Conservation (phyloP, 2,329 filamentous ascomycete species). For the Sclerotinia spermophila region DNA sequence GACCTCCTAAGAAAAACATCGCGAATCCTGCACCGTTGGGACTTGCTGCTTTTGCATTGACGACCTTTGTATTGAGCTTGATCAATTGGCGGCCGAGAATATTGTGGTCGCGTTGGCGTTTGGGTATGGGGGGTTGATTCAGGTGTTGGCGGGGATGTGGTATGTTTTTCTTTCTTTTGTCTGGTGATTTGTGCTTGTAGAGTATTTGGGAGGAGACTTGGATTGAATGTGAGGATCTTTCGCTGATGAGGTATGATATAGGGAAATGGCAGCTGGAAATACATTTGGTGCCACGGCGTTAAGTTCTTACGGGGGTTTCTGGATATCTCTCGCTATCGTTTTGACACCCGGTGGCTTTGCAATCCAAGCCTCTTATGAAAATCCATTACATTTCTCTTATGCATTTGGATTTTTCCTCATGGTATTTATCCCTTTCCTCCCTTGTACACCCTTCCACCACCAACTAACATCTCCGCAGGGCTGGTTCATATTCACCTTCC, state of each 20-base stretch:
- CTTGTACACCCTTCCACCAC: fast-evolving
- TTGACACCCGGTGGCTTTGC: not conserved
- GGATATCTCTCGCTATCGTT: not conserved
- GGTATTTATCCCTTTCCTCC: not conserved
- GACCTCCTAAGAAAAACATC: not conserved
- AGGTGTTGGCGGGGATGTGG: not conserved
- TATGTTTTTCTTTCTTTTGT: not conserved
- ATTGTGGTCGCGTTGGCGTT: not conserved
- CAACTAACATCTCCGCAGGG: not conserved
- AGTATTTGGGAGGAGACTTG: fast-evolving
- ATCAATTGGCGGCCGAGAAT: not conserved
- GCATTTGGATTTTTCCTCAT: not conserved
- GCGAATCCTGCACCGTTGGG: not conserved
- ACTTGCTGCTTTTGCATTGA: not conserved
- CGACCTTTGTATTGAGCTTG: not conserved
- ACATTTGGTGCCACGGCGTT: not conserved
- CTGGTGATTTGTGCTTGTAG: not conserved
- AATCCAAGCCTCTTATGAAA: not conserved
- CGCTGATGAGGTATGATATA: not conserved
- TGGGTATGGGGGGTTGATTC: not conserved
- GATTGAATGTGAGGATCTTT: not conserved
- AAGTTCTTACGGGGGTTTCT: not conserved
- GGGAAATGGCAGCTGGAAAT: not conserved
- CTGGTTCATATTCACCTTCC: not conserved
- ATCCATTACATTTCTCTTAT: not conserved